These are phyloP conservation scores for Mollisiaceae sp. DNA, from an alignment of 2,329 filamentous ascomycete species.

Conservation along the genomic window DNA sequence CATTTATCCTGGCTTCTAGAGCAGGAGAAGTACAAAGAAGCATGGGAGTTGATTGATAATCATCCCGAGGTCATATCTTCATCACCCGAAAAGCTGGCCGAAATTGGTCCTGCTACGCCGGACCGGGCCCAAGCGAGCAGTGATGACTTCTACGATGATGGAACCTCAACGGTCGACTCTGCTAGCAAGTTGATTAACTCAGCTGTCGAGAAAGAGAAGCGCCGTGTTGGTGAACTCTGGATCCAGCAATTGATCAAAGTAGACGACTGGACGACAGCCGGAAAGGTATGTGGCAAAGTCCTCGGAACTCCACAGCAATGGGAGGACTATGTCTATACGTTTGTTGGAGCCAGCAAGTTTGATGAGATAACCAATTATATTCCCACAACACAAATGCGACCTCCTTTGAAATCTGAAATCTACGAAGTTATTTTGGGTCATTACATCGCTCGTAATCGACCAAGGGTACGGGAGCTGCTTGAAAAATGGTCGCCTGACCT, in stretches of 20 bases:
- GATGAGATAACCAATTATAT: conserved; percentile 89
- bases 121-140: conserved; percentile 42
- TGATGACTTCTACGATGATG: conserved; percentile 78
- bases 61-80: conserved; percentile 74
- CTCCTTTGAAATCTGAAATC: conserved; percentile 78
- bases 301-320: conserved; percentile 79
- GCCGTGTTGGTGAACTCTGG: conserved; percentile 91
- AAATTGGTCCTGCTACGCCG: conserved; percentile 49
- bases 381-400: conserved; percentile 76
- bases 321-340: conserved; percentile 96
- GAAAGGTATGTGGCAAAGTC: conserved; percentile 81
- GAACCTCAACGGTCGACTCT: conserved; percentile 65
- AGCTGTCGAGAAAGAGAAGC: conserved; percentile 82
- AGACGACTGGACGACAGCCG: conserved; percentile 78
- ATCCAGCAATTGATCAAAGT: conserved; percentile 80
- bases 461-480: conserved; percentile 76
- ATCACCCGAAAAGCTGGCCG: conserved; percentile 47
- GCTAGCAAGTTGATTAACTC: conserved; percentile 64
- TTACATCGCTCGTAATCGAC: conserved; percentile 81
- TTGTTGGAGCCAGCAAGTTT: conserved; percentile 83
- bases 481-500: conserved; percentile 84
- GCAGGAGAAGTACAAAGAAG: conserved; percentile 78
- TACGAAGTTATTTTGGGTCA: conserved; percentile 91
- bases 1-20: conserved; percentile 86
- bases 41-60: conserved; percentile 88